Conservation (phyloP, 495 filamentous ascomycete genomes). For the Neurospora pannonica region DNA sequence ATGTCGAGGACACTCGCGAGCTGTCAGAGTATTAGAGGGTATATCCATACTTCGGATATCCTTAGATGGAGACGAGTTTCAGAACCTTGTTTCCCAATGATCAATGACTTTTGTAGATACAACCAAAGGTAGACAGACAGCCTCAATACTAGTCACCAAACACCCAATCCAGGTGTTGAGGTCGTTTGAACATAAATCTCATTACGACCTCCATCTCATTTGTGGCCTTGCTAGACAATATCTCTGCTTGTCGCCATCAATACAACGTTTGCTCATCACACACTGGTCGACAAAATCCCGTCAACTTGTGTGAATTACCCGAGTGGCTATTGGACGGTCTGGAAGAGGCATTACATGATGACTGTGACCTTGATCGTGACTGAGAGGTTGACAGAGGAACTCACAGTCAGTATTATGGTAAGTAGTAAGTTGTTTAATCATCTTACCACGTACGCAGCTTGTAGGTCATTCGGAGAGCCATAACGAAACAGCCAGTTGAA, state of each 20-base stretch:
- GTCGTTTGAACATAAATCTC: neutral
- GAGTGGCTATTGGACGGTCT: neutral
- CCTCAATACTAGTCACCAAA: neutral
- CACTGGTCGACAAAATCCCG: neutral
- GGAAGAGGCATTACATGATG: neutral
- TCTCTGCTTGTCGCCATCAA: neutral
- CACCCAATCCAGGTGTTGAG: neutral
- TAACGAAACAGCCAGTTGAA: neutral
- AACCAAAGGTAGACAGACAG: neutral
- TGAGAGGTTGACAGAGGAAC: neutral
- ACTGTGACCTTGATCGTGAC: neutral
- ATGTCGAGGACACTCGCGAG: no score
- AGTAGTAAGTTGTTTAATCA: neutral
- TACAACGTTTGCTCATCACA: neutral
- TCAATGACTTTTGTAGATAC: neutral
- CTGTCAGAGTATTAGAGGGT: no score
- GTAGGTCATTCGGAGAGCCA: neutral
- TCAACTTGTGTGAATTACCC: neutral
- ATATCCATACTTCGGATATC: neutral
- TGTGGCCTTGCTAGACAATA: neutral
- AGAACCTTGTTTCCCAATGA: neutral
- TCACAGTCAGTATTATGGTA: neutral
- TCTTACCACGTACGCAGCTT: neutral
- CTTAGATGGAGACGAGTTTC: neutral
- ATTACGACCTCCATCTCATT: neutral